Base-by-base conservation (phyloP, 2,329 filamentous ascomycete species). In the Beauveria australis region DNA sequence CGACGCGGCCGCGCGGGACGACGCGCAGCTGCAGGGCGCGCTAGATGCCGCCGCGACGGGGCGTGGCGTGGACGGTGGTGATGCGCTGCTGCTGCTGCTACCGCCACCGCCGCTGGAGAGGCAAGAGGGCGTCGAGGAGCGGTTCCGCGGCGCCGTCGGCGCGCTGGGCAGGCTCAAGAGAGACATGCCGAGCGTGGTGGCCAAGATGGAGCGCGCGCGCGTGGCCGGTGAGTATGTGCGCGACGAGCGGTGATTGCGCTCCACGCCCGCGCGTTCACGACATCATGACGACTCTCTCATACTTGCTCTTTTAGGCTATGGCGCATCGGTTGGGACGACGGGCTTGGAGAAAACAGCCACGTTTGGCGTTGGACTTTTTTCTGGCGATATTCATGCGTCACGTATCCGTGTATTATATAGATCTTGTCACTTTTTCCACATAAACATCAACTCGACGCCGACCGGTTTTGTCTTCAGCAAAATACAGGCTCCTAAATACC, bases 141-240 rank as follows among this genome's bases (percentile, higher is more conserved):
- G 68, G 44, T 85, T 81, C 61, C 71, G 64, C 1, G 72, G 64
- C 10, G 81, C 81, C 0, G 78, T 87, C 1, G 76, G 75, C 53
- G 78, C 76, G 18, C 67, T 87, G 59, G 79, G 74, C 3, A 71
- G 77, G 64, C 65, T 87, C 61, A 85, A 85, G 75, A 78, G 77
- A 66, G 80, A 82, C 41, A 81, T 88, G 80, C 83, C 85, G 18
- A 78, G 81, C 22, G 80, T 81, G 3, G 82, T 85, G 67, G 85
- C 85, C 59, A 82, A 78, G 71, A 86, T 87, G 81, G 84, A 87
- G 75, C 78, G 84, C 71, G 85, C 85, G 61, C 76, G 81, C 63
- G 78, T 81, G 18, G 85, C 83, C 24, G 82, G 80, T 18, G 78
- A 82, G 65, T 86, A 86, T 69, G 81, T 83, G 8, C 53, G 52